Evolutionary conservation across 192 early-diverging fungal species (phyloP).

Genomic region (Nowakowskiella sp.): DNA sequence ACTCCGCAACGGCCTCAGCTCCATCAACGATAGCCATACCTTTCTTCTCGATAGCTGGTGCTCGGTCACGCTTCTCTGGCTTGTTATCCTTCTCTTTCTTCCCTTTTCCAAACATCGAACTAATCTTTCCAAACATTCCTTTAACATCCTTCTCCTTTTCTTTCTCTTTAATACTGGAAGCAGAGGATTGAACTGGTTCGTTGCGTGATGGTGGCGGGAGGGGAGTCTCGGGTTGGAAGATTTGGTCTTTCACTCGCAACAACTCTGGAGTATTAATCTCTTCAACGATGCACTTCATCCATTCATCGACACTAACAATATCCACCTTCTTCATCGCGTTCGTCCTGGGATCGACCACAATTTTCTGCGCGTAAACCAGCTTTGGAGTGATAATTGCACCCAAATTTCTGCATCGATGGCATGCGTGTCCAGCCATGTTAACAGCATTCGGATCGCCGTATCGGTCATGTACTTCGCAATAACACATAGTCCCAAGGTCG

Average conservation of each 20-base stretch:
- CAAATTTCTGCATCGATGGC: neutral
- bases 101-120: neutral
- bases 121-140: neutral
- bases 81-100: neutral
- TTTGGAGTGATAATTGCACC: neutral
- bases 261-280: neutral
- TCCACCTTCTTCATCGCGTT: neutral
- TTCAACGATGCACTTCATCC: neutral
- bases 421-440: neutral
- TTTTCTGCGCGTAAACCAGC: neutral
- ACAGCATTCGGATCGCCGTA: too few species aligned
- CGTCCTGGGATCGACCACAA: neutral
- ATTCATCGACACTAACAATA: neutral
- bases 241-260: neutral
- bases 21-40: neutral
- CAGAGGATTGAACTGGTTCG: too few species aligned
- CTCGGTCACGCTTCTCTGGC: too few species aligned
- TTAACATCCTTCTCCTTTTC: neutral
- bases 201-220: neutral
- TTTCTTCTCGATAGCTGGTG: neutral
- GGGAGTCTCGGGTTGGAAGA: neutral
- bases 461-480: too few species aligned
- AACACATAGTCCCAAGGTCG: too few species aligned
- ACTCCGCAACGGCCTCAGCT: neutral
- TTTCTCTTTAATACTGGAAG: neutral